Evolutionary conservation across 192 early-diverging fungal species (phyloP).

Genomic region (Umbelopsis isabellina): DNA sequence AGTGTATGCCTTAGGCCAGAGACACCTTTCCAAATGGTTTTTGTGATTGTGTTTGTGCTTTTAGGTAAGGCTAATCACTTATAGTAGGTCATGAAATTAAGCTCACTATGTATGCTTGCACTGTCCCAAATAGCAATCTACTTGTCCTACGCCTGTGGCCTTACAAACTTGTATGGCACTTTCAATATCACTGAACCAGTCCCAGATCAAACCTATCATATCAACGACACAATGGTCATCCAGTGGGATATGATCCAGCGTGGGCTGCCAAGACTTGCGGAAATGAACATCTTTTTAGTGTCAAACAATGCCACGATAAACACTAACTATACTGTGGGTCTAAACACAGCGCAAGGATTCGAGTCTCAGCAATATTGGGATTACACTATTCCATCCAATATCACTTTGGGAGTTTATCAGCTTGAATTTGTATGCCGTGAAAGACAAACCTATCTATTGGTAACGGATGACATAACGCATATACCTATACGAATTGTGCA

Average conservation of each 20-base stretch:
- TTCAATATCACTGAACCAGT: not conserved
- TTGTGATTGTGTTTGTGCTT: no score
- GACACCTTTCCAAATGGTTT: no score
- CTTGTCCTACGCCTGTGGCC: not conserved
- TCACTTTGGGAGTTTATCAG: not conserved
- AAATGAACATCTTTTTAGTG: conserved; percentile 19
- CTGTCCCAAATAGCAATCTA: not conserved
- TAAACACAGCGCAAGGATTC: not conserved
- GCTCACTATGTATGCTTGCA: not conserved
- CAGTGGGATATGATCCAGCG: not conserved
- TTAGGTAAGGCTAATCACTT: no score
- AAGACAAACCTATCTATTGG: not conserved
- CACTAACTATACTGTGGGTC: not conserved
- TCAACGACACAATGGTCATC: not conserved
- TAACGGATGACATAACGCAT: not conserved
- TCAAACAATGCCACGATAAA: conserved; percentile 1
- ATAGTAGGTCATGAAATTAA: no score
- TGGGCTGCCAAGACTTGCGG: conserved; percentile 16
- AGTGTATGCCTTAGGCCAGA: no score
- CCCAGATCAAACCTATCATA: not conserved
- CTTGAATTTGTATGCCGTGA: conserved; percentile 1
- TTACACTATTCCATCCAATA: not conserved
- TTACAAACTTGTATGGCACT: conserved; percentile 1
- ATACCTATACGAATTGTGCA: not conserved
- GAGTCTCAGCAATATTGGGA: not conserved